phyloP scores from a whole-genome alignment of 1,139 yeast genomes.

The Ogataea hybrid region DNA sequence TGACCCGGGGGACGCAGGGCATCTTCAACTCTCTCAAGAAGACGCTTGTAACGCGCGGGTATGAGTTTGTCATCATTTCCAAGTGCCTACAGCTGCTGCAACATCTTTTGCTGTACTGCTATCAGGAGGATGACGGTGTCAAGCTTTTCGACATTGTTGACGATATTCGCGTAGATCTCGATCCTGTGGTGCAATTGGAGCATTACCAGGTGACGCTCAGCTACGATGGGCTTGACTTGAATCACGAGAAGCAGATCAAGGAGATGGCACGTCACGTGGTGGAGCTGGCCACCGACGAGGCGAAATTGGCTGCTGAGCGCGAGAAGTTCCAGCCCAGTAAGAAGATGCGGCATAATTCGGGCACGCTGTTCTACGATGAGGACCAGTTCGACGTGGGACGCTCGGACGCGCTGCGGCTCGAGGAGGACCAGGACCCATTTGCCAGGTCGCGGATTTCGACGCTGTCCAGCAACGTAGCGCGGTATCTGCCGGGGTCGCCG shows the following conservation, averaged over 20 bases:
- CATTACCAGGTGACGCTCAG: slow-evolving; percentile 16
- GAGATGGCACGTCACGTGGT: slow-evolving; percentile 16
- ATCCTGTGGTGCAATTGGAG: slow-evolving; percentile 9
- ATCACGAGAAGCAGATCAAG: slow-evolving; percentile 23
- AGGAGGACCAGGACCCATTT: slow-evolving; percentile 19
- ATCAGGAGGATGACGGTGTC: slow-evolving; percentile 5
- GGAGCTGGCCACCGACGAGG: slow-evolving; percentile 14
- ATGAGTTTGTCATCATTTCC: slow-evolving; percentile 26
- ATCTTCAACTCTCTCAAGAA: slow-evolving; percentile 23
- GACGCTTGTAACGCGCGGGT: slow-evolving; percentile 26
- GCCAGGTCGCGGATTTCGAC: slow-evolving; percentile 18
- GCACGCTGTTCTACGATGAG: slow-evolving; percentile 17
- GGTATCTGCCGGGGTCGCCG: slow-evolving; percentile 12
- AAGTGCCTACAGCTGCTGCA: slow-evolving; percentile 27
- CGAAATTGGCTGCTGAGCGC: slow-evolving; percentile 17
- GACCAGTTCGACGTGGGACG: slow-evolving; percentile 11
- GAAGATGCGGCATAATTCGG: background rate
- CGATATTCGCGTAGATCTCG: slow-evolving; percentile 14
- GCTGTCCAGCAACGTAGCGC: slow-evolving; percentile 18
- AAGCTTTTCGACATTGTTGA: slow-evolving; percentile 19
- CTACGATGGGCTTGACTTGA: slow-evolving; percentile 23
- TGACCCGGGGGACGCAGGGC: slow-evolving; percentile 5
- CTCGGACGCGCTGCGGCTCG: slow-evolving; percentile 5
- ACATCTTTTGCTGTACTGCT: slow-evolving; percentile 26
- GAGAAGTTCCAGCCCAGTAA: slow-evolving; percentile 15